Base-by-base conservation (phyloP, 805 yeast species). In the Schizosaccharomyces octosporus region DNA sequence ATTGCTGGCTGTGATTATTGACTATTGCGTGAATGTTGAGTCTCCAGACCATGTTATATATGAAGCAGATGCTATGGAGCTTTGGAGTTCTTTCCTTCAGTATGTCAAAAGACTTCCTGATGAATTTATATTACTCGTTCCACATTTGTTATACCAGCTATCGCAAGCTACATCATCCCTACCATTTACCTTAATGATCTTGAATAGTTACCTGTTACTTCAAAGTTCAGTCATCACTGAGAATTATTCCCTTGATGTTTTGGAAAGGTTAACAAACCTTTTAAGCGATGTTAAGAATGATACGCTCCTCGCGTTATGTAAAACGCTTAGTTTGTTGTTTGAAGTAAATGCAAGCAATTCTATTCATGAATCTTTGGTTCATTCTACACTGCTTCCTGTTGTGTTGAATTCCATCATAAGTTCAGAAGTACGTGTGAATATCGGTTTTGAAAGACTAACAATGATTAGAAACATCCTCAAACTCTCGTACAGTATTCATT, bases 11-110 rank as follows among this genome's bases (percentile, higher is more conserved):
- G 93, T 95, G 0, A 72, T 87, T 63, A 75, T 88, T 31, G 72
- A 73, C 13, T 71, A 74, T 6, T 78, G 84, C 59, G 83, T 93
- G 66, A 81, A 85, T 65, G 77, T 82, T 0, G 73, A 74, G 24
- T 78, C 87, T 0, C 76, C 77, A 27, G 75, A 73, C 61, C 78
- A 79, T 63, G 72, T 79, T 1, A 73, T 85, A 61, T 70, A 89
- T 9, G 77, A 83, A 21, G 97, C 89, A 68, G 97, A 89, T 72
- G 95, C 94, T 0, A 81, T 79, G 67, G 95, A 87, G 62, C 73
- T 89, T 54, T 87, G 95, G 95, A 74, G 78, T n/a, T 75, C 83
- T 0, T 69, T 85, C 1, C 69, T 87, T 61, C 85, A 80, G 62
- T 63, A 27, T 29, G 27, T 29, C 54, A 54, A 64, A 81, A 81